These are phyloP conservation scores for Zasmidium angulare DNA, from an alignment of 2,329 filamentous ascomycete species.

Conservation along the genomic window DNA sequence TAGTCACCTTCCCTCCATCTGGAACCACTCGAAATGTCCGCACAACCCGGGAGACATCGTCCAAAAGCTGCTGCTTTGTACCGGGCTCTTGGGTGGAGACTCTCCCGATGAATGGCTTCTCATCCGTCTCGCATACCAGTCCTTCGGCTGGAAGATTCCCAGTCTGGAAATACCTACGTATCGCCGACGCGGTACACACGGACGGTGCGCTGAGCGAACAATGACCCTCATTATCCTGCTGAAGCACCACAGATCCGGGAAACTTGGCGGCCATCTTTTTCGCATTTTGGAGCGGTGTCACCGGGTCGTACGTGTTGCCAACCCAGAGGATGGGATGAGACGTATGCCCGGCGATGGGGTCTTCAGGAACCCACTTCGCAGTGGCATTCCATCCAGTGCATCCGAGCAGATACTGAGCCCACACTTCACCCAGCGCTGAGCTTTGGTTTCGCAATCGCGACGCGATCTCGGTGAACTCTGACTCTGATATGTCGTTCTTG, in stretches of 20 bases:
- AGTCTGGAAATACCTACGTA: constrained; percentile 32
- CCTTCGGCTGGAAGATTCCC: constrained; percentile 28
- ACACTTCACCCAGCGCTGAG: constrained; percentile 39
- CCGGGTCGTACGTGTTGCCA: constrained; percentile 35
- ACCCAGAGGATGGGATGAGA: constrained; percentile 32
- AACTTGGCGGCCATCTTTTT: constrained; percentile 33
- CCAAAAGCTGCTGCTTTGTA: too few relatives aligned
- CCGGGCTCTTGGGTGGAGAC: too few relatives aligned
- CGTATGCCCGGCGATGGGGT: constrained; percentile 26
- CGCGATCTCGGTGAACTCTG: constrained; percentile 36
- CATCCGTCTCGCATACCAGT: constrained; percentile 29
- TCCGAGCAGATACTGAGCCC: constrained; percentile 38
- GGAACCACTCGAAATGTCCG: too few relatives aligned
- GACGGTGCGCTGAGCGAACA: constrained; percentile 26
- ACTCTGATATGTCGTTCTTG: constrained; percentile 26
- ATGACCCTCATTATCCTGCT: constrained; percentile 33
- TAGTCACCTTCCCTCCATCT: too few relatives aligned
- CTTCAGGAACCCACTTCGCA: constrained; percentile 35
- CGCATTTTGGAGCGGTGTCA: constrained; percentile 32
- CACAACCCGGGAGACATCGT: too few relatives aligned
- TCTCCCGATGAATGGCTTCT: constrained; percentile 24
- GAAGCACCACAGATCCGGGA: constrained; percentile 10
- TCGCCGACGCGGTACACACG: constrained; percentile 23
- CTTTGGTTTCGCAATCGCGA: constrained; percentile 34
- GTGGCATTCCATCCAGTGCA: constrained; percentile 41